Percentiles rank a stretch among this genome's conserved stretches.
Evolutionary conservation across 176 grass and related monocot species (phyloP).

Genomic region (Eleusine indica): DNA sequence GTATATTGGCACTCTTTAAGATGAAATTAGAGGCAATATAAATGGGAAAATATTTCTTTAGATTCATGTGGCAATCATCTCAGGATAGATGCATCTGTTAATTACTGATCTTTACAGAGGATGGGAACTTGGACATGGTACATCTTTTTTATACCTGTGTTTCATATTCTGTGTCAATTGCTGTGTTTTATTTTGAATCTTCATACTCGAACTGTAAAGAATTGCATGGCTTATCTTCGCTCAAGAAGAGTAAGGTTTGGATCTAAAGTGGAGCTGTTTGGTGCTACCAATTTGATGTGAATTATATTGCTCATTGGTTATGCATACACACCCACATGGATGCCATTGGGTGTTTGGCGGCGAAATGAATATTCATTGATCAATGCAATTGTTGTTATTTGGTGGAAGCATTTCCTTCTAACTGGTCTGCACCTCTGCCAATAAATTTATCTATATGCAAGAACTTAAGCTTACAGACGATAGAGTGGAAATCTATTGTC

Average conservation of each 20-base stretch:
- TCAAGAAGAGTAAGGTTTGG: background rate
- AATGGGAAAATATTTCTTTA: no score
- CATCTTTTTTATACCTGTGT: background rate
- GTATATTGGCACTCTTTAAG: background rate
- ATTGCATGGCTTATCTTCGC: background rate
- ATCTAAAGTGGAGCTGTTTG: background rate
- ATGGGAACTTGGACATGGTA: background rate
- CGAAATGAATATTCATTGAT: background rate
- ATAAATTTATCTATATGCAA: background rate
- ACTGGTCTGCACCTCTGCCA: background rate
- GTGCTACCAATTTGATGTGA: background rate
- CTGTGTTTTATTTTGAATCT: slow-evolving; percentile 8
- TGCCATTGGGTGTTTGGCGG: background rate
- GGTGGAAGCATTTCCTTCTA: background rate
- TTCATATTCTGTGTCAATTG: background rate
- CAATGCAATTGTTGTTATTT: background rate
- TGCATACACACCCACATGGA: background rate
- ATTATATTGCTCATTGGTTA: background rate
- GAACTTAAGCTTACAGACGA: background rate
- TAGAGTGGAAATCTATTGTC: background rate
- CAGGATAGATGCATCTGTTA: background rate
- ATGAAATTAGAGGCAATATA: slow-evolving; percentile 8
- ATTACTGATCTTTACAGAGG: background rate
- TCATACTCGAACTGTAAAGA: background rate
- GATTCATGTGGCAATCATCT: background rate